Evolutionary conservation across 2,329 filamentous ascomycete genomes (phyloP).

Genomic region (Aquanectria penicillioides): DNA sequence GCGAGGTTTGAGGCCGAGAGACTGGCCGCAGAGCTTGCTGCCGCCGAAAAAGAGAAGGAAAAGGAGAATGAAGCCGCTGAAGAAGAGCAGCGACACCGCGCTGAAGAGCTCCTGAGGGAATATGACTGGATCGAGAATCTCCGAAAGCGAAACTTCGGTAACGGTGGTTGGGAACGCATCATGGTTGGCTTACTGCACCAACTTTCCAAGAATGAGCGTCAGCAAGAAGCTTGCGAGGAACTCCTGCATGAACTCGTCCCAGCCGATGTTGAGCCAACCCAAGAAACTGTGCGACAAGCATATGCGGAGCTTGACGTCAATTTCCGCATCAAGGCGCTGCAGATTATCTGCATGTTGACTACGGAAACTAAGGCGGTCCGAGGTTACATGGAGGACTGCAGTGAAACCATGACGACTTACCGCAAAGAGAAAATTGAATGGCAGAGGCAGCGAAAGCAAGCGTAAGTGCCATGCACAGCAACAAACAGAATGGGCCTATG

Average conservation of each 20-base stretch:
- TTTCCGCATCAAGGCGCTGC: conserved; percentile 79
- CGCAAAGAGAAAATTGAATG: conserved; percentile 96
- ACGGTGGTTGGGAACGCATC: conserved; percentile 92
- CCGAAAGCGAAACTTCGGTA: conserved; percentile 82
- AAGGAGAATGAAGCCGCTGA: conserved; percentile 57
- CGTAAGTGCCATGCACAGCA: conserved; percentile 56
- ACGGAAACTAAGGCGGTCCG: conserved; percentile 87
- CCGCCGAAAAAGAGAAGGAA: conserved; percentile 62
- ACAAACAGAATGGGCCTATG: background rate
- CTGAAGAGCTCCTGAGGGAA: conserved; percentile 77
- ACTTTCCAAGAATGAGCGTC: conserved; percentile 78
- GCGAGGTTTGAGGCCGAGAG: conserved; percentile 82
- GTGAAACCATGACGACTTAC: conserved; percentile 92
- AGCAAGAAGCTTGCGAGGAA: conserved; percentile 78
- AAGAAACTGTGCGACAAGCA: conserved; percentile 76
- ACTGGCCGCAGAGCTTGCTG: conserved; percentile 68
- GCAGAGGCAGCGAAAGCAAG: conserved; percentile 79
- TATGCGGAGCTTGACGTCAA: conserved; percentile 87
- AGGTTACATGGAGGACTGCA: conserved; percentile 90
- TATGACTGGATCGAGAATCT: conserved; percentile 90
- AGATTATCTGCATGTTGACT: conserved; percentile 87
- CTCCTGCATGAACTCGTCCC: conserved; percentile 86
- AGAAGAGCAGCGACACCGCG: conserved; percentile 70
- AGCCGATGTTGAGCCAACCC: conserved; percentile 76
- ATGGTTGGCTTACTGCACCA: conserved; percentile 88